phyloP scores from a whole-genome alignment of 768 basidiomycete genomes.

The Chalciporus pseudorubinellus region DNA sequence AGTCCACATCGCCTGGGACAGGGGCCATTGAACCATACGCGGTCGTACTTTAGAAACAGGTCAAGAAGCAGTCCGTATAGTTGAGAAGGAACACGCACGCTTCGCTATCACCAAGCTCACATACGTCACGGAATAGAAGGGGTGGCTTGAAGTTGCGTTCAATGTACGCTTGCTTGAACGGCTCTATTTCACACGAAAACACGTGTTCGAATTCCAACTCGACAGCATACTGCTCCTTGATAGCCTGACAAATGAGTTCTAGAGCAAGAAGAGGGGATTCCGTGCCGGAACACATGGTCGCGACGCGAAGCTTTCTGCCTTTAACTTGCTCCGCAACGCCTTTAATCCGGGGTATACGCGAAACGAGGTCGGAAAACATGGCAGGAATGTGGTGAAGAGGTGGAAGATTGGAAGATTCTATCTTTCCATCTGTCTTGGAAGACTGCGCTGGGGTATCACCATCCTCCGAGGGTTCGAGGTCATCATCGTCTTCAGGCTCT shows the following conservation, averaged over 20 bases:
- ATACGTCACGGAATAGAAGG: slow-evolving; percentile 89
- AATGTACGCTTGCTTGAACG: slow-evolving; percentile 97
- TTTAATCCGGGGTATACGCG: slow-evolving; percentile 62
- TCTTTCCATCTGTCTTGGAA: slow-evolving; percentile 37
- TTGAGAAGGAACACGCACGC: slow-evolving; percentile 51
- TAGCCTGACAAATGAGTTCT: slow-evolving; percentile 74
- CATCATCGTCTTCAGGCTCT: slow-evolving; percentile 34
- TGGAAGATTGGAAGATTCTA: slow-evolving; percentile 65
- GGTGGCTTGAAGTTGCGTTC: slow-evolving; percentile 95
- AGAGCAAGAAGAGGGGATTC: slow-evolving; percentile 92
- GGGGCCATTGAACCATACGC: slow-evolving; percentile 85
- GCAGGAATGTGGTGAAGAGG: slow-evolving; percentile 70
- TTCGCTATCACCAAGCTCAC: slow-evolving; percentile 75
- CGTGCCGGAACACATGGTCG: slow-evolving; percentile 97
- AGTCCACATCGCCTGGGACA: slow-evolving; percentile 88
- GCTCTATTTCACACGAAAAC: slow-evolving; percentile 96
- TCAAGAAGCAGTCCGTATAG: background rate
- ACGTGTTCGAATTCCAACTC: slow-evolving; percentile 82
- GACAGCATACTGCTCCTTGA: slow-evolving; percentile 63
- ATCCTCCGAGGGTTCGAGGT: slow-evolving; percentile 29
- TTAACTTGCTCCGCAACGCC: slow-evolving; percentile 61
- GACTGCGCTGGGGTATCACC: slow-evolving; percentile 32
- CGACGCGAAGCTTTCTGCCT: slow-evolving; percentile 86
- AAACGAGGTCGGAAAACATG: slow-evolving; percentile 76
- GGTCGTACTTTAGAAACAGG: slow-evolving; percentile 59